Base-by-base conservation (phyloP, 768 basidiomycete genomes). In the Kwoniella europaea region DNA sequence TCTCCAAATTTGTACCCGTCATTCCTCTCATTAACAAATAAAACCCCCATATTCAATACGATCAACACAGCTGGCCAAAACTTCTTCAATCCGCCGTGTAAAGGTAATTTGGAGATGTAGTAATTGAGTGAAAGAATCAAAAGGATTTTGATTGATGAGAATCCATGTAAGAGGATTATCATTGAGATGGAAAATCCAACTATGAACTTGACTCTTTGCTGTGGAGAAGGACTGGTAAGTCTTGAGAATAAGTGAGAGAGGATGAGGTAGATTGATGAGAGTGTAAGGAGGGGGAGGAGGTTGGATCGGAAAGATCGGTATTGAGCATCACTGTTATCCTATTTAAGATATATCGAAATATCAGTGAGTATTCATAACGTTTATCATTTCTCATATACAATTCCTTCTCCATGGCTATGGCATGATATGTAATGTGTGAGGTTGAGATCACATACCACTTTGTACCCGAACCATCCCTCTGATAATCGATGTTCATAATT, bases 261-360 rank as follows among this genome's bases (percentile, higher is more conserved):
- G 18, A 91, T 84, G 20, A 94, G 84, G 80, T 91, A 91, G n/a
- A 86, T 76, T 29, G 84, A 68, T 16, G 86, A 84, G 35, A 92
- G 85, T 53, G 81, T 53, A 46, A 86, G 77, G 4, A 98, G 87
- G 5, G 89, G 82, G 5, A 90, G 88, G 57, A 98, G 80, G 80
- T 94, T 92, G 75, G 87, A 86, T 50, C 97, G 88, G 83, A 99
- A 97, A 3, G 89, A 88, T 27, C 91, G 91, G 81, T 94, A 98
- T 85, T 98, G 97, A 0, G 87, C 85, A 78, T 98, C 97, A 72
- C 92, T 93, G 79, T 91, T 92, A 83, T 99, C 97, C 96, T 98
- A 74, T 10, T 24, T 0, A 24, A 1, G 15, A 1, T 24, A 16
- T 22, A 7, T 35, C 22, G 16, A 20, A 15, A 53, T 10, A 46